Base-by-base conservation (phyloP, 1,284 basidiomycete genomes). In the Sanghuangporus sanghuang region DNA sequence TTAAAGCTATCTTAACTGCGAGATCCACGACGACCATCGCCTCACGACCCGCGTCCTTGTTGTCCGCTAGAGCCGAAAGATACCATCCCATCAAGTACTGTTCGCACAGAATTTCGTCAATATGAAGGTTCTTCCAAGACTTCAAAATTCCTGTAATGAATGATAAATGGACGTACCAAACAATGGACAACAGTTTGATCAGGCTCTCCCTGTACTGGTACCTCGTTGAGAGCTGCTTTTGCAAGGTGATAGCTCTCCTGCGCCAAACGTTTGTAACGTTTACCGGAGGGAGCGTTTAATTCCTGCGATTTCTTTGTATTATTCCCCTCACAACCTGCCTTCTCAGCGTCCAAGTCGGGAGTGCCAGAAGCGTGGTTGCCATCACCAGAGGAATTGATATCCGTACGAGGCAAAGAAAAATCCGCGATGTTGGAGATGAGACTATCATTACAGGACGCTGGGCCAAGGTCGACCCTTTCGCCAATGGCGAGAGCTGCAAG, bases 71-170 rank as follows among this genome's bases (percentile, higher is more conserved):
- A 9, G 46, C 54, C 27, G 40, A 16, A 16, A 62, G 44, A 39
- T 57, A 62, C 61, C 61, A 62, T 7, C 40, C 36, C 61, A 62
- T 56, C 9, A 62, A 32, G 40, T 57, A 62, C 61, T 62, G 40
- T 27, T 18, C 35, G 35, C 18, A n/a, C 11, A 36, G 32, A 6
- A 14, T 21, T 36, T 27, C 16, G 21, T 23, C 32, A 58, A 32
- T 23, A 32, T 9, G 16, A 39, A 46, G 27, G 35, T 52, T 9
- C 8, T 14, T 14, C 9, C 5, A 9, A 21, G 44, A 32, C 27
- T 32, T 32, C 27, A 32, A 32, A 32, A 32, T 32, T 32, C 27
- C 27, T 2, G 23, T 32, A 32, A 32, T 32, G 27, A 32, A 32
- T 32, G 27, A 32, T 32, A 32, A 32, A 32, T 32, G 7, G 16